Percentiles rank a stretch among this genome's conserved stretches.
phyloP scores from a whole-genome alignment of 2,329 filamentous ascomycete genomes.

The Cladosporium cucumerinum region DNA sequence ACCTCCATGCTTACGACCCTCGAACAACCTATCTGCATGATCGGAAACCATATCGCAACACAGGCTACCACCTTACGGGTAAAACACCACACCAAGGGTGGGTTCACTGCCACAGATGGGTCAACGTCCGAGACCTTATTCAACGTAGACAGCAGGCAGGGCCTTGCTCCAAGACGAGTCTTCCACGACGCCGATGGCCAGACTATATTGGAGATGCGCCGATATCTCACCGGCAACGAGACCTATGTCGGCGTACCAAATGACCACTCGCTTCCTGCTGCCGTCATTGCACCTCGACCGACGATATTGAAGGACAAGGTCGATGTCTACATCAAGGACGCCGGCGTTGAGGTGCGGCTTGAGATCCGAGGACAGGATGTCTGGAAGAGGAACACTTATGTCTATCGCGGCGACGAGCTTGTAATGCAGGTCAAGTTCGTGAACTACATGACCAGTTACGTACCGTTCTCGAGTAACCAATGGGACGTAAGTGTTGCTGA shows the following conservation, averaged over 20 bases:
- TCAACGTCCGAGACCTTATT: not conserved
- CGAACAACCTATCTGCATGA: not conserved
- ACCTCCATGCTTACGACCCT: not conserved
- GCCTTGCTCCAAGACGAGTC: not conserved
- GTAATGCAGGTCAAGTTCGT: conserved; percentile 6
- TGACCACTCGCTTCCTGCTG: not conserved
- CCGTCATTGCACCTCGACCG: not conserved
- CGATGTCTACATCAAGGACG: not conserved
- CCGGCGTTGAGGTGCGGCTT: not conserved
- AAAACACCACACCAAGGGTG: conserved; percentile 7
- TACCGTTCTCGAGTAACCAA: conserved; percentile 10
- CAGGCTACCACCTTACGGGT: not conserved
- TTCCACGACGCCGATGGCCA: not conserved
- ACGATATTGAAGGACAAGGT: conserved; percentile 3
- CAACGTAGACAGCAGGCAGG: conserved; percentile 5
- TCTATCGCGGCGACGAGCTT: not conserved
- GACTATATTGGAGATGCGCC: not conserved
- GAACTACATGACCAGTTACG: not conserved
- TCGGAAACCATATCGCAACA: not conserved
- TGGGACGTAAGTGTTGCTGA: conserved; percentile 1
- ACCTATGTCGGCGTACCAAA: conserved; percentile 3
- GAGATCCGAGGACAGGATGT: conserved; percentile 6
- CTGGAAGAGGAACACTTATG: conserved; percentile 5
- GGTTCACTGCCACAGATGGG: not conserved
- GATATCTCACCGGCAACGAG: not conserved